Base-by-base conservation (phyloP, 176 grass and related monocot species). In the Cocos nucifera region DNA sequence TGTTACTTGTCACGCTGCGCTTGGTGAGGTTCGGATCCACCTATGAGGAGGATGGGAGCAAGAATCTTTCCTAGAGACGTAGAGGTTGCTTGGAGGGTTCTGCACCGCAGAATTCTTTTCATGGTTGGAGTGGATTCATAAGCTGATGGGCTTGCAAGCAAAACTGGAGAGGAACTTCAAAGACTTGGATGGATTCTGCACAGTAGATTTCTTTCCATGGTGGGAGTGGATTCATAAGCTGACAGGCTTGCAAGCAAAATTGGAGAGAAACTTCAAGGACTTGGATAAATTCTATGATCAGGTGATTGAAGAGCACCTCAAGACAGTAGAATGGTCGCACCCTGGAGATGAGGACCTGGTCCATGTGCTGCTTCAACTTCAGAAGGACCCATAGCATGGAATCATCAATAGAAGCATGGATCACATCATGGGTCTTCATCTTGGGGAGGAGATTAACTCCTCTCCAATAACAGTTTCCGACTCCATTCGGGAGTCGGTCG, bases 281-380 rank as follows among this genome's bases (percentile, higher is more conserved):
- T 69, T 95, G 63, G 82, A 95, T 56, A 76, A 69, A 39, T 59
- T 89, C 58, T 86, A 76, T 63, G 76, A 81, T 51, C 7, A 60
- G 21, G 76, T 86, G 24, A 83, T 95, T 60, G 67, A 86, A 17
- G 77, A 72, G 20, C 90, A 95, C 57, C 39, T 58, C 4, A 50
- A 49, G 4, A 27, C 3, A 27, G 12, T 5, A 52, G 60, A 63
- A 15, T 16, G 3, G 17, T 16, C 19, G 14, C 17, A 7, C 5
- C 18, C 16, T 0, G 17, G 17, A 22, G 50, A 17, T 17, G 16
- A 50, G 19, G 89, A 95, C 64, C 32, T 95, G 54, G 85, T 95
- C 0, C 72, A 89, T 44, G 79, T 95, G 7, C 76, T 89, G 49
- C 90, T 95, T 12, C 76, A 72, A 51, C 79, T 89, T 20, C 85